Evolutionary conservation across 106 monocot species (phyloP).

Genomic region (Acorus gramineus): DNA sequence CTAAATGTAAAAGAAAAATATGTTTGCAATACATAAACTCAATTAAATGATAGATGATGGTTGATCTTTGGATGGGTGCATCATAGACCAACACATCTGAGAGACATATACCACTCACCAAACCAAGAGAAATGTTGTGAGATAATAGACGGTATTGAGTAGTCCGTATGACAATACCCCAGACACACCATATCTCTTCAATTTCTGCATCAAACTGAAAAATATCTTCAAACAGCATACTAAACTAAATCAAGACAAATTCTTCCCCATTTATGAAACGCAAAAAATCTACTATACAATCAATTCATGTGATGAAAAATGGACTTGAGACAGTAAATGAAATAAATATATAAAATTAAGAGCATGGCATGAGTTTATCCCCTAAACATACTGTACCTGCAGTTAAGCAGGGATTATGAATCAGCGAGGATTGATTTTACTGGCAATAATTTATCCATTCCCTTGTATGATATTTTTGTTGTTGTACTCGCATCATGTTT

Average conservation of each 20-base stretch:
- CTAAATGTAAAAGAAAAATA: too few species aligned
- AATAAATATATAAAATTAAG: neutral
- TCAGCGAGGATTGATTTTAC: too few species aligned
- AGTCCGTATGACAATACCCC: constrained; percentile 87
- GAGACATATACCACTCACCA: constrained; percentile 41
- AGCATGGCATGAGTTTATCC: neutral
- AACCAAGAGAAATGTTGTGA: constrained; percentile 63
- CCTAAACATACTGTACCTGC: neutral
- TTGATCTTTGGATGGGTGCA: too few species aligned
- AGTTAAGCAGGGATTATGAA: too few species aligned
- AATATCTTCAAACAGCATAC: neutral
- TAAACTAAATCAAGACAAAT: too few species aligned
- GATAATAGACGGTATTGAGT: constrained; percentile 77
- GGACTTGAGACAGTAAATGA: neutral
- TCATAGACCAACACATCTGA: too few species aligned
- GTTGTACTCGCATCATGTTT: neutral
- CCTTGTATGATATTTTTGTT: too few species aligned
- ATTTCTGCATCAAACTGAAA: constrained; percentile 41
- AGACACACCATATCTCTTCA: constrained; percentile 77
- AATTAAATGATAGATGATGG: too few species aligned
- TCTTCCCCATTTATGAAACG: too few species aligned
- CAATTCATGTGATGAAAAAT: neutral
- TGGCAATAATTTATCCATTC: too few species aligned
- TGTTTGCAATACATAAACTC: too few species aligned
- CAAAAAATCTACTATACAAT: neutral